Base-by-base conservation (phyloP, 176 grass and related monocot species). In the Coix lacrymajobi region DNA sequence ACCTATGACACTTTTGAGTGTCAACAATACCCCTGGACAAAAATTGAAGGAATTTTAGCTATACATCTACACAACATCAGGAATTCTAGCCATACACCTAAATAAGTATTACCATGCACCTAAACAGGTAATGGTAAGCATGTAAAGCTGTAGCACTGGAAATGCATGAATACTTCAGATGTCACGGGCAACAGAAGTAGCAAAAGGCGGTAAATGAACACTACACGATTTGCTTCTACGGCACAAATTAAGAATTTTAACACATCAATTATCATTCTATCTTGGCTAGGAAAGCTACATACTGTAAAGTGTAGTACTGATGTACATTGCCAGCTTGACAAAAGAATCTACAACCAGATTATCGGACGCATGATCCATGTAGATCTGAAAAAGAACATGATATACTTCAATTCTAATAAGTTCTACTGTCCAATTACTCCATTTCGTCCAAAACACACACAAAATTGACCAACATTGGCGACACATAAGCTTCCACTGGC, bases 401-500 rank as follows among this genome's bases (percentile, higher is more conserved):
- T 22, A 61, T 30, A 38, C 37, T 40, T 39, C 17, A 17, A 16
- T 17, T 14, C 45, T 84, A 77, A 32, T 17, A 30, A 67, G 17
- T 32, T 69, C 87, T 73, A 29, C 22, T 4, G 54, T 78, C 65
- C 78, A 76, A 17, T 25, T 63, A 72, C 77, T 82, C 22, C 37
- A 30, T 56, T 72, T 76, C 12, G 20, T 15, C 49, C 32, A 22
- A 60, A 81, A 65, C n/a, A 74, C 39, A 89, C 71, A 86, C 77
- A 87, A 87, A 85, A 91, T 44, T 84, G 82, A 57, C 7, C 22
- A 62, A 25, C 83, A 75, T 3, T 17, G 40, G 66, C 24, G 31
- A 74, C 54, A 45, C 52, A 34, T 39, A 30, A 60, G 54, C n/a
- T 64, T 85, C 46, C 39, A 69, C 73, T 64, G 43, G 48, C 43